Evolutionary conservation across 2,329 filamentous ascomycete species (phyloP), one percentile per base, ranked within the genome.

Genomic region (Arachnopeziza araneosa): DNA sequence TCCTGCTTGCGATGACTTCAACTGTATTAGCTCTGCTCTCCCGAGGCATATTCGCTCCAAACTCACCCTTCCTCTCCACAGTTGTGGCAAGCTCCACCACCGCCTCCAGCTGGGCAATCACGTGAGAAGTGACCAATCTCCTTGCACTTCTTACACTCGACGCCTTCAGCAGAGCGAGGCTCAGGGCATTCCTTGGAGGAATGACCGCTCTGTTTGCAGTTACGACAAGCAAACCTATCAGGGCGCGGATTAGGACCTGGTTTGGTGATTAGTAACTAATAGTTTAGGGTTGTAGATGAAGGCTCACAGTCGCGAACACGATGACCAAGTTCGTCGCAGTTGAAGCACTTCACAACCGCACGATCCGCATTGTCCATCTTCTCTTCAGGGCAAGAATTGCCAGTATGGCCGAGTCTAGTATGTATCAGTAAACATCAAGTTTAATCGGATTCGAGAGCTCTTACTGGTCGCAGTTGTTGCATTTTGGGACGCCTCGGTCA

Each of bases 301-400:
- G n/a, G 75, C 81, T 74, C 68, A 85, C 88, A 91, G 66, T 91
- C 87, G 56, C 88, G 84, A 56, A 86, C 75, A 60, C 87, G 86
- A 68, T 91, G 88, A 10, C 87, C 87, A 24, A 78, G 74, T 49
- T 80, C 78, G 3, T 80, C 75, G 65, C 88, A 91, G 75, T 90
- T 87, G 75, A 77, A 81, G 71, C 88, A 91, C 53, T 77, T 78
- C 54, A 89, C 80, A 22, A 76, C 74, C 48, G 78, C 67, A 17
- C 73, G 68, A 50, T 80, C 74, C 1, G 73, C 70, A 24, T 70
- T 74, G 68, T 86, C 83, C 0, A 71, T 62, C 64, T 77, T 79
- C 63, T 89, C 86, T 69, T 85, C 72, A 2, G 80, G 77, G 70
- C 88, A 91, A 55, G 74, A 70, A 73, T 83, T 86, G n/a, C 76